phyloP scores from a whole-genome alignment of 2,329 filamentous ascomycete species.

The Sclerotinia spermophila region DNA sequence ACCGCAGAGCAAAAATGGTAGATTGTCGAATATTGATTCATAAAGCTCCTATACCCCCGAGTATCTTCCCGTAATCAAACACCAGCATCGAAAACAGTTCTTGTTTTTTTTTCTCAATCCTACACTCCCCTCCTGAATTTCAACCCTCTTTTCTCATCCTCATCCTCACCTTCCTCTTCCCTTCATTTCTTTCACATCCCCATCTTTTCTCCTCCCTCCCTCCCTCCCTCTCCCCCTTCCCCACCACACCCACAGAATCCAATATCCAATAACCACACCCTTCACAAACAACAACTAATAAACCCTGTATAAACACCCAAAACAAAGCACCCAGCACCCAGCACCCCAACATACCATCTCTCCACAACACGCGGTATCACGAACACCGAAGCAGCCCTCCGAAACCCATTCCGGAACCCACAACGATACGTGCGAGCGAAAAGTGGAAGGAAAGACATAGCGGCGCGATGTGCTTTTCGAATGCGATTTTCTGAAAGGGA shows the following conservation, averaged over 20 bases:
- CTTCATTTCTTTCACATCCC: neutral
- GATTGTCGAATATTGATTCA: neutral
- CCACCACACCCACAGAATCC: neutral
- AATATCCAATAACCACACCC: neutral
- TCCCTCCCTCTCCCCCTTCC: neutral
- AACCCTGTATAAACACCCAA: neutral
- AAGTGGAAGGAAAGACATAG: neutral
- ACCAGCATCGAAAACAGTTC: neutral
- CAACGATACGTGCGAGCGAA: neutral
- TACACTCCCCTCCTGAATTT: neutral
- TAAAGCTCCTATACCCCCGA: neutral
- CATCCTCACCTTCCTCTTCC: neutral
- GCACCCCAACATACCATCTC: neutral
- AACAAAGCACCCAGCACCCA: neutral
- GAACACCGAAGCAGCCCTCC: neutral
- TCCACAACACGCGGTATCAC: neutral
- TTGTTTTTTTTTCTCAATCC: too few relatives aligned
- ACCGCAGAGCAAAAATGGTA: neutral
- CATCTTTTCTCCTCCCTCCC: neutral
- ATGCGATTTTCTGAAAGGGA: too few relatives aligned
- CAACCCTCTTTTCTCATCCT: neutral
- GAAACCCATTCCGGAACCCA: neutral
- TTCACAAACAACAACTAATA: neutral
- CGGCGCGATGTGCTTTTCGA: neutral
- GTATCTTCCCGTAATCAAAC: neutral